phyloP scores from a whole-genome alignment of 805 yeast species.

The Nakazawaea sp. region DNA sequence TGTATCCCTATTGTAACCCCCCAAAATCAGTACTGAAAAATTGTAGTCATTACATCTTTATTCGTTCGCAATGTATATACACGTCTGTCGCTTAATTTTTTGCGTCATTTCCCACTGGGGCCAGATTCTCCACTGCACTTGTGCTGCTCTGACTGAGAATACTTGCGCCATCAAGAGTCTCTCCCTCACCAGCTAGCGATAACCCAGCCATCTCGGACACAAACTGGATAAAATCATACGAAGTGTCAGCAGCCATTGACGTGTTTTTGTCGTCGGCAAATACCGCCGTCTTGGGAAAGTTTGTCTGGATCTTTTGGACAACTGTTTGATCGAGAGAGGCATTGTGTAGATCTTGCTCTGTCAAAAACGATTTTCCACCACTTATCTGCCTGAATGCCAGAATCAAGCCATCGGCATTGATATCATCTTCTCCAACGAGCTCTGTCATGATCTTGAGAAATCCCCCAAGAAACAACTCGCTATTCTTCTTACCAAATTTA shows the following conservation, averaged over 20 bases:
- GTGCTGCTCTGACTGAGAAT: constrained; percentile 3
- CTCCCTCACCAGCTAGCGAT: constrained; percentile 4
- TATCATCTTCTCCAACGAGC: constrained; percentile 13
- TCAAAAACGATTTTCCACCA: constrained; percentile 29
- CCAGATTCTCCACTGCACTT: too few species aligned
- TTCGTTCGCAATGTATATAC: too few species aligned
- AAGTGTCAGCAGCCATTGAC: background rate
- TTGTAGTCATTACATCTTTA: too few species aligned
- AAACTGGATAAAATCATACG: constrained; percentile 10
- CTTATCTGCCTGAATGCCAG: constrained; percentile 31
- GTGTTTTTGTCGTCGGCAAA: background rate
- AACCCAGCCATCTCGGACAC: constrained; percentile 6
- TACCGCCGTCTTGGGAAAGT: constrained; percentile 3
- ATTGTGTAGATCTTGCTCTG: constrained; percentile 29
- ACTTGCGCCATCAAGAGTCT: constrained; percentile 6
- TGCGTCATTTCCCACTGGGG: too few species aligned
- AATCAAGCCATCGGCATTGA: constrained; percentile 12
- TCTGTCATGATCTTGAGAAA: constrained; percentile 19
- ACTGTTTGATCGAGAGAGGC: constrained; percentile 19
- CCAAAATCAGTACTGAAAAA: too few species aligned
- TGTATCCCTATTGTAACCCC: too few species aligned
- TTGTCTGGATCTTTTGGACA: background rate
- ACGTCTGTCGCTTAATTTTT: too few species aligned
- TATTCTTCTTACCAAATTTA: constrained; percentile 17
- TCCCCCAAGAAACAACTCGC: constrained; percentile 22